Conservation (phyloP, 75 land plant genomes). For the Ceratopteris richardii region DNA sequence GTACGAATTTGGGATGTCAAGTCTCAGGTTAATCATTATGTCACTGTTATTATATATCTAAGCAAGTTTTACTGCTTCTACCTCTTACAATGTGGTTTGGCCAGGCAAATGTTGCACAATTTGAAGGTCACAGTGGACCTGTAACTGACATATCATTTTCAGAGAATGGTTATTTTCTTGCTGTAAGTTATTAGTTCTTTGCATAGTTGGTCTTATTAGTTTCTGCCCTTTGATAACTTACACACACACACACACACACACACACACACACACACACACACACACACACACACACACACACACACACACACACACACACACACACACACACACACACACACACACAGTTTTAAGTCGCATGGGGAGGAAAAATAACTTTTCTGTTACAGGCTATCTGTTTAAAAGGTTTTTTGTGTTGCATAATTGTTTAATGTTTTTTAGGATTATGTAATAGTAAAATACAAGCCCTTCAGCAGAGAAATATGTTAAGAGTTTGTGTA, state of each 20-base stretch:
- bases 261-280: background rate
- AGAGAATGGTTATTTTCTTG: constrained; percentile 97
- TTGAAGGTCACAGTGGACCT: constrained; percentile 85
- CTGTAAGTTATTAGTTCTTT: constrained; percentile 50
- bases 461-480: no score
- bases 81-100: background rate
- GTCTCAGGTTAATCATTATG: constrained; percentile 51
- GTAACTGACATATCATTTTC: constrained; percentile 94
- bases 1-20: constrained; percentile 99
- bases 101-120: constrained; percentile 87
- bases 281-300: background rate
- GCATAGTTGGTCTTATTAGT: background rate
- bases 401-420: no score
- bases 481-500: no score
- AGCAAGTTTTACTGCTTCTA: background rate
- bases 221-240: background rate
- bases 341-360: no score
- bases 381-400: no score
- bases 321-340: no score
- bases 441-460: no score
- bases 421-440: no score
- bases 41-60: constrained; percentile 4
- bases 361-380: no score
- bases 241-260: background rate
- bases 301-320: background rate